Evolutionary conservation across 208 protist species (phyloP).

Genomic region (Acanthamoeba sp.): DNA sequence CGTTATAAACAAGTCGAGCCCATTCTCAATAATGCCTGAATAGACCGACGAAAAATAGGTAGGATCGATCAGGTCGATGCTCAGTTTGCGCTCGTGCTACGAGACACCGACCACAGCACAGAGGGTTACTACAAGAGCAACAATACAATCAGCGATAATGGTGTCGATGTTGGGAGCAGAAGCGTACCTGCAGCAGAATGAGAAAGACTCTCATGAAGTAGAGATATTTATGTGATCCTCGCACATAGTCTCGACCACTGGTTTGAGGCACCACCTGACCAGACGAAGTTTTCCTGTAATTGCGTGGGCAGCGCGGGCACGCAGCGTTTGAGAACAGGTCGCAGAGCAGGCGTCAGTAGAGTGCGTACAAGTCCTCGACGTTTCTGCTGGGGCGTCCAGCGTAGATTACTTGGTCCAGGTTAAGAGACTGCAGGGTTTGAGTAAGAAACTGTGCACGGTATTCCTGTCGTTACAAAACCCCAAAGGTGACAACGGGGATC

Average conservation of each 20-base stretch:
- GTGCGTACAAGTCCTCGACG: constrained; percentile 13
- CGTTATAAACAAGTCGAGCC: constrained; percentile 24
- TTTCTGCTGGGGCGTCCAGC: neutral
- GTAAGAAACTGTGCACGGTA: constrained; percentile 36
- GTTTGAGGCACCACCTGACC: neutral
- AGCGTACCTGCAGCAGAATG: constrained; percentile 23
- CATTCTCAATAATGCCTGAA: constrained; percentile 36
- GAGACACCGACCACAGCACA: neutral
- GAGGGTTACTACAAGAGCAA: too few relatives aligned
- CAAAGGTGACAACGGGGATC: too few relatives aligned
- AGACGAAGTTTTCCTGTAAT: neutral
- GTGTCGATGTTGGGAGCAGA: neutral
- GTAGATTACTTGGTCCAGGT: constrained; percentile 26
- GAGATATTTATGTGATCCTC: constrained; percentile 53
- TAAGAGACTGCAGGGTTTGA: constrained; percentile 19
- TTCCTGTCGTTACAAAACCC: neutral
- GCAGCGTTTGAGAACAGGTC: neutral
- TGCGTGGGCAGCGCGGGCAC: neutral
- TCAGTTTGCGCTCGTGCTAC: constrained; percentile 13
- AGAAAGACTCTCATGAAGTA: constrained; percentile 63
- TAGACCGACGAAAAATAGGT: constrained; percentile 34
- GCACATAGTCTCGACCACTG: constrained; percentile 43
- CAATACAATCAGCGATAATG: constrained; percentile 1
- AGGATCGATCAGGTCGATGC: neutral
- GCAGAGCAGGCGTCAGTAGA: neutral